Evolutionary conservation across 1,139 yeast species (phyloP), one percentile per base, ranked within the genome.

Genomic region (Yamadazyma triangularis): DNA sequence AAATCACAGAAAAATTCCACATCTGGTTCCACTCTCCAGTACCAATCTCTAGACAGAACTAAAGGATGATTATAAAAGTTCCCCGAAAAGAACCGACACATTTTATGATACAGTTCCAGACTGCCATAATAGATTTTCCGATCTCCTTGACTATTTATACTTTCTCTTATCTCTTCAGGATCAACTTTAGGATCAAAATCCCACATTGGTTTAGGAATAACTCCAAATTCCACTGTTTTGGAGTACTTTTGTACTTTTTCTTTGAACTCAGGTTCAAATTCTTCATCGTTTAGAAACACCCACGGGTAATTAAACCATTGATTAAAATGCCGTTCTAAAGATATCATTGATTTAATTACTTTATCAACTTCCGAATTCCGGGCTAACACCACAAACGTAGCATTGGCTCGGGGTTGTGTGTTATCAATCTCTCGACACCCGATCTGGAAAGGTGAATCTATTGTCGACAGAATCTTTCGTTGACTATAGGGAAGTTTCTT

Each of bases 11-110:
- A 87, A 53, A 85, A 88, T 41, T 85, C 81, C 26, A 89, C 91
- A 41, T 83, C 81, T 2, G 96, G 96, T 54, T 89, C 96, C 8
- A 89, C 87, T 32, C 96, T 68, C 96, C 96, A 88, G 59, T 87
- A 88, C 93, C 95, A 88, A 38, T 86, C 87, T 39, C 77, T 70
- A 34, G 75, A 67, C 33, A 53, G 64, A 29, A 89, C 78, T 39
- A 83, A 53, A 3, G 81, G 82, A 53, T 88, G 94, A 40, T 77
- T 73, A 60, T 76, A 85, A 51, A 88, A 88, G 39, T 71, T 67
- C 1, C 95, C 94, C 0, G 89, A 74, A 50, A 84, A 78, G 59
- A 75, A 82, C 19, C 91, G 62, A 48, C 81, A 75, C 81, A 75
- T 75, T 39, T 71, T 69, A 44, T 95, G 77, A 51, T 89, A 89